Percentiles rank a stretch among this genome's conserved stretches.
Evolutionary conservation across 495 filamentous ascomycete genomes (phyloP).

Genomic region (Podospora anserina): DNA sequence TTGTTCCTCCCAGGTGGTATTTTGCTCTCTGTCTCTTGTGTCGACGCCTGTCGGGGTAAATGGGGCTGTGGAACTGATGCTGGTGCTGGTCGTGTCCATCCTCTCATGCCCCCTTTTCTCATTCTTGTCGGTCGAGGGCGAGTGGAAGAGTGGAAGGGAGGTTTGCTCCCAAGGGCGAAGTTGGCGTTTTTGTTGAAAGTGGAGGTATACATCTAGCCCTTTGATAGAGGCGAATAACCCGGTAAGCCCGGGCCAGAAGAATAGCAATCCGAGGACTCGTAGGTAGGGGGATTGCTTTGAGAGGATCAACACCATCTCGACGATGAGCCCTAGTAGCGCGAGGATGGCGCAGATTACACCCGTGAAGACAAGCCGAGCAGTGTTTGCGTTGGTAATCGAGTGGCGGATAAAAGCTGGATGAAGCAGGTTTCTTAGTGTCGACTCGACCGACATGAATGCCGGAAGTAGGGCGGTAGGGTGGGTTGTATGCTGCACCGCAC

Average conservation of each 20-base stretch:
- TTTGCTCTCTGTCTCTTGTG: conserved; percentile 12
- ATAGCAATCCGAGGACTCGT: conserved; percentile 52
- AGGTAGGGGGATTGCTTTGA: conserved; percentile 51
- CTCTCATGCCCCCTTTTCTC: background rate
- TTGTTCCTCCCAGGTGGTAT: conserved; percentile 51
- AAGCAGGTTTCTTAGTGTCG: conserved; percentile 32
- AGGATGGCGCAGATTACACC: conserved; percentile 49
- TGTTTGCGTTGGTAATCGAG: conserved; percentile 64
- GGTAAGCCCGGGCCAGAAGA: conserved; percentile 59
- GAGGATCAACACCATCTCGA: conserved; percentile 56
- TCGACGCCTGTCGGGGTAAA: background rate
- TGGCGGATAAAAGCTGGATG: conserved; percentile 50
- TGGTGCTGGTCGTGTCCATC: background rate
- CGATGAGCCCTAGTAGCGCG: conserved; percentile 49
- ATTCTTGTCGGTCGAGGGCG: background rate
- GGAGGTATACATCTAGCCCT: conserved; percentile 62
- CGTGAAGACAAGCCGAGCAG: conserved; percentile 56
- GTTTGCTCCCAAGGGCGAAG: conserved; percentile 62
- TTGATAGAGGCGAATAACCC: conserved; percentile 58
- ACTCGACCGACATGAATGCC: conserved; percentile 56
- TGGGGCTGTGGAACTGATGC: background rate
- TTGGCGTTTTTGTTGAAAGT: conserved; percentile 56
- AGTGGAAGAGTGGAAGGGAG: background rate
- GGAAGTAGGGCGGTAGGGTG: conserved; percentile 64
- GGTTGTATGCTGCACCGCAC: conserved; percentile 64